Percentiles rank a stretch among this genome's conserved stretches.
Evolutionary conservation across 2,329 filamentous ascomycete species (phyloP).

Genomic region (Myriosclerotinia scirpicola): DNA sequence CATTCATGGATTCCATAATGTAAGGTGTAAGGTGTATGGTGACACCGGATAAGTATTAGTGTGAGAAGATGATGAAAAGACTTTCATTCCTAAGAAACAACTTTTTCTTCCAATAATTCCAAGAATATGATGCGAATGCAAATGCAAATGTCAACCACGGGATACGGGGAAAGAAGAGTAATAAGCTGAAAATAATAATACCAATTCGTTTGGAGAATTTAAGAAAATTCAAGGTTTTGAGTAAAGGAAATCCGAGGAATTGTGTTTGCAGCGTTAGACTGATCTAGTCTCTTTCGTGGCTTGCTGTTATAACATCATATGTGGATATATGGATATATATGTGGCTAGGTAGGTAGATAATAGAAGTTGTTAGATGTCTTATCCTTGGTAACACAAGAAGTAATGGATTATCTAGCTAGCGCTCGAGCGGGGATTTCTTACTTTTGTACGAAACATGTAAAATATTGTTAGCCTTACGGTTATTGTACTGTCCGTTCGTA

Average conservation of each 20-base stretch:
- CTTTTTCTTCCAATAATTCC: background rate
- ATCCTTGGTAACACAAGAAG: too few species aligned
- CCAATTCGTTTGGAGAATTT: background rate
- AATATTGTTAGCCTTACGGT: too few species aligned
- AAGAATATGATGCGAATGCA: background rate
- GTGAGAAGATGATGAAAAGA: background rate
- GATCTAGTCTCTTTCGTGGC: background rate
- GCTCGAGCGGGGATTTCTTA: too few species aligned
- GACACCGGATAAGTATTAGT: constrained; percentile 12
- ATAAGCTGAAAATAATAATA: background rate
- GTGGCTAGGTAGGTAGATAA: too few species aligned
- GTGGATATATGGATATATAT: too few species aligned
- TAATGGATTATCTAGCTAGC: too few species aligned
- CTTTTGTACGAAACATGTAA: too few species aligned
- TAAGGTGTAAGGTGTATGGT: background rate
- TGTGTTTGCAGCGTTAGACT: background rate
- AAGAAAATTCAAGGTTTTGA: background rate
- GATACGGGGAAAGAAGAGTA: background rate
- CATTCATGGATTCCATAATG: constrained; percentile 9
- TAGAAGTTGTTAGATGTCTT: too few species aligned
- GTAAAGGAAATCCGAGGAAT: background rate
- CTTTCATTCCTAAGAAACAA: constrained; percentile 9
- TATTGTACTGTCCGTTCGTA: too few species aligned
- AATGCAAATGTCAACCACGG: background rate
- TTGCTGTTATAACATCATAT: too few species aligned